Evolutionary conservation across 768 basidiomycete genomes (phyloP), one percentile per base, ranked within the genome.

Genomic region (Rhodotorula taiwanensis): DNA sequence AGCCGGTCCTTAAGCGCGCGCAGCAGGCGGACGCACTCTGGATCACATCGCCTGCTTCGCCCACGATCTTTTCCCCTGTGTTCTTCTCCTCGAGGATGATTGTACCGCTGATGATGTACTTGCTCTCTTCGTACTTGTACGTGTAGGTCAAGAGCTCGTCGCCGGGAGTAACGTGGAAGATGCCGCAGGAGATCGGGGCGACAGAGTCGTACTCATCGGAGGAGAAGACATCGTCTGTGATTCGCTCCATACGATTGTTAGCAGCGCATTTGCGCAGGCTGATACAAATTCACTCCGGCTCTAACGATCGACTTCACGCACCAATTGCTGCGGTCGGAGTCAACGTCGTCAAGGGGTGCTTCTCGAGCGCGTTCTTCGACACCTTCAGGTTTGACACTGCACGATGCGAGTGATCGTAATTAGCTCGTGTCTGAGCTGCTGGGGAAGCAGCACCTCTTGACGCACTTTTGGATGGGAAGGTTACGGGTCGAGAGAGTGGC

Each of bases 101-200:
- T 16, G 41, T 33, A 27, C 58, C 58, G n/a, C 44, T 43, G 42
- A 52, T 11, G 51, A 59, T 62, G 31, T 44, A 4, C 28, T 61
- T 61, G 45, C 47, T 47, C 48, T 45, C 44, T 21, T 60, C 28
- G 34, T 45, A 60, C 33, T 45, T 49, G 60, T 61, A 61, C 18
- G 52, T 54, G 60, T 61, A 61, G 31, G 28, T 52, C 7, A 59
- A 33, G 2, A 39, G 36, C 14, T 41, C 50, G 23, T 33, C 58
- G 27, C 39, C 30, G 27, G 47, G 27, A 15, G 13, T 23, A 2
- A 58, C 48, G 7, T 18, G 31, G 23, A 58, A 58, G 23, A 58
- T 18, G 21, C 57, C 57, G 4, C 57, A 48, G n/a, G 34, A 41
- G 23, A 58, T 58, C 21, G 48, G 39, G 20, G 28, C 33, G 1